Evolutionary conservation across 2,329 filamentous ascomycete genomes (phyloP).

Genomic region (Hypoxylon sp.): DNA sequence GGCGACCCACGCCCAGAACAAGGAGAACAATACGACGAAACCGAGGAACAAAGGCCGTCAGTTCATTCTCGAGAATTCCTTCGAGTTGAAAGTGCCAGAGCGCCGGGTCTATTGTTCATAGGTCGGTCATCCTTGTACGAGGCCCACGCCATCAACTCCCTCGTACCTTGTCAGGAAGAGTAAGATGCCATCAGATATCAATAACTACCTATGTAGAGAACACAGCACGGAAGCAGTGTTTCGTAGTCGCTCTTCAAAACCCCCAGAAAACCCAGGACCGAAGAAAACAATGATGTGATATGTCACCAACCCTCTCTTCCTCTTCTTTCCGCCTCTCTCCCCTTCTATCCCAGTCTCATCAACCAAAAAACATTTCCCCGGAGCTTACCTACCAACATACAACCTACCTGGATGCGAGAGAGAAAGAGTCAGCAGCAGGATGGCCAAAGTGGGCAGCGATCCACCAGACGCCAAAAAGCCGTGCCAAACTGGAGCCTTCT

Average conservation of each 20-base stretch:
- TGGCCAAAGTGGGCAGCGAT: slow-evolving; percentile 9
- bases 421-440: slow-evolving; percentile 1
- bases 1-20: not conserved
- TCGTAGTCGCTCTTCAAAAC: not conserved
- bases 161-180: not conserved
- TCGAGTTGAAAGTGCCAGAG: not conserved
- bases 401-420: too few relatives aligned
- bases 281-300: slow-evolving; percentile 17
- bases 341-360: slow-evolving; percentile 6
- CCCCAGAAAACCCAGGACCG: not conserved
- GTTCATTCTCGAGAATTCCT: slow-evolving; percentile 11
- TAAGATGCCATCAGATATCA: slow-evolving; percentile 1
- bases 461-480: slow-evolving; percentile 15
- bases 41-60: slow-evolving; percentile 27
- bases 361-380: not conserved
- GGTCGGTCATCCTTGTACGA: not conserved
- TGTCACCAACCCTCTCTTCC: not conserved
- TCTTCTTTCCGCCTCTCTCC: not conserved
- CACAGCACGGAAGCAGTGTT: slow-evolving; percentile 1
- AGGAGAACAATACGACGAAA: slow-evolving; percentile 5
- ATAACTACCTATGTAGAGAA: not conserved
- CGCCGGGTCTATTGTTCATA: not conserved
- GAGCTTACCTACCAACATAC: slow-evolving; percentile 11
- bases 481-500: slow-evolving; percentile 18
- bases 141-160: not conserved